Evolutionary conservation across 441 rosid species (phyloP), one percentile per base, ranked within the genome.

Genomic region (Corymbia calophylla): DNA sequence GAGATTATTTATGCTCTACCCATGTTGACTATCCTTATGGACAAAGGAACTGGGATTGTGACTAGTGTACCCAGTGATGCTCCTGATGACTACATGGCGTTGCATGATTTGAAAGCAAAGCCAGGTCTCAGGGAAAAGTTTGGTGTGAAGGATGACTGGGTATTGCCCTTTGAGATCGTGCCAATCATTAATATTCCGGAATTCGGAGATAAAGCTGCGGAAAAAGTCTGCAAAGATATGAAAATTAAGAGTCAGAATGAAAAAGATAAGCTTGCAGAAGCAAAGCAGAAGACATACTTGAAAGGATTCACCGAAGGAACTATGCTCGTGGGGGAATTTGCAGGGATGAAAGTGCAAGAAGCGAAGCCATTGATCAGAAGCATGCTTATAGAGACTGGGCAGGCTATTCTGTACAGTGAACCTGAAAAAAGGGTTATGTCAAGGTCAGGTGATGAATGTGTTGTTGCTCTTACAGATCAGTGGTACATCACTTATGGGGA

Each of bases 361-460:
- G 95, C 93, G 58, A 98, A 96, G 93, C 97, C 97, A 17, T 93
- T 97, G 92, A 93, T 96, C 89, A 94, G 94, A 94, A 88, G 91
- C 89, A 91, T 93, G 93, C 97, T 97, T 64, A 90, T 96, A 47
- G 98, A 97, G 92, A 91, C 93, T 27, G 98, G 98, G 3, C 93
- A 95, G 93, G 99, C 97, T 48, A 92, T 96, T 53, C 88, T 94
- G 93, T 97, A 97, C 82, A 96, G 99, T 88, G 99, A 98, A 91
- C 99, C 99, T 18, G 99, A 98, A 94, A 98, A 97, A 93, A 93
- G 91, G 80, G 99, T 98, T 86, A 94, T 96, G 93, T 98, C 99
- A 73, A 95, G 99, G 92, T 98, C 99, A 3, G 99, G 99, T 68
- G 99, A 98, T 93, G 99, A 98, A 88, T 97, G 99, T 92, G 99